Evolutionary conservation across 1,139 yeast species (phyloP).

Genomic region (Blastobotrys persicus): DNA sequence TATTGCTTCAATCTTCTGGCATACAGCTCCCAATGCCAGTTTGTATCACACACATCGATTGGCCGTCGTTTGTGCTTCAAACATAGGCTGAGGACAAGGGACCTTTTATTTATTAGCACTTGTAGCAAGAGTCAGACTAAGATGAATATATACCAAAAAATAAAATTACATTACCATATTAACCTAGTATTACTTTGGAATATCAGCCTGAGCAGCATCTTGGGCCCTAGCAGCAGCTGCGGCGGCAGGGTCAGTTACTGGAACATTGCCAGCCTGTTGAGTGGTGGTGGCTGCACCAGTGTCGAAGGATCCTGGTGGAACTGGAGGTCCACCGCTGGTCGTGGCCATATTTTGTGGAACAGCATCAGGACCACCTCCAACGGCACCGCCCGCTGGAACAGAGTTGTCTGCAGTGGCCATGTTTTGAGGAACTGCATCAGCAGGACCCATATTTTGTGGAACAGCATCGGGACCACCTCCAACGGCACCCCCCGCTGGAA

Average conservation of each 20-base stretch:
- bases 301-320: background rate
- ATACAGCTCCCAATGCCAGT: background rate
- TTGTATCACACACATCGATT: slow-evolving; percentile 8
- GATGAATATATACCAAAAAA: no score
- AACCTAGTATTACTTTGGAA: background rate
- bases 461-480: no score
- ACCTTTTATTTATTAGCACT: no score
- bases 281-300: background rate
- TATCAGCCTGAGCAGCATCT: slow-evolving; percentile 5
- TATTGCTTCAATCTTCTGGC: slow-evolving; percentile 12
- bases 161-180: background rate
- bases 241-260: background rate
- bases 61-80: background rate
- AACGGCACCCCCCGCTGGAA: no score
- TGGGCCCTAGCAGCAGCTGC: slow-evolving; percentile 1
- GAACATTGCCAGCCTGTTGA: background rate
- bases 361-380: background rate
- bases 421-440: slow-evolving; percentile 11
- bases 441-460: no score
- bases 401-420: no score
- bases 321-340: background rate
- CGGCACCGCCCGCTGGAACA: no score
- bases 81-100: no score
- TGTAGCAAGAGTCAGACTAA: no score
- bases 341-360: no score